Evolutionary conservation across 805 yeast species (phyloP), one percentile per base, ranked within the genome.

Genomic region (Candida hispaniensis): DNA sequence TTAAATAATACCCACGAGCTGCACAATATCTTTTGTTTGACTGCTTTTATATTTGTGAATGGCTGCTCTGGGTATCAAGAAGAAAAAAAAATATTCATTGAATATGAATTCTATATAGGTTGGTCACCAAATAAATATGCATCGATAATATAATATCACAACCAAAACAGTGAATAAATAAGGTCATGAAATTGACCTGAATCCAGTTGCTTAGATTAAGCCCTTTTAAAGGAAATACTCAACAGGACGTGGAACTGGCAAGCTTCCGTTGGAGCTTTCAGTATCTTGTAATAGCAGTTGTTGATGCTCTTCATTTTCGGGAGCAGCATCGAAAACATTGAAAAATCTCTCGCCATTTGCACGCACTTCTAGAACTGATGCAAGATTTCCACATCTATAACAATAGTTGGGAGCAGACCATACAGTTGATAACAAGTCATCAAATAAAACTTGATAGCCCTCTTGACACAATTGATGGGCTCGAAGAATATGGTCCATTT

Each of bases 361-460:
- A 46, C 69, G 71, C 4, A 91, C 73, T 55, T 91, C 98, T 43
- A 91, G 64, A n/a, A 91, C 86, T n/a, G 94, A 80, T 4, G 98
- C 98, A 52, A 83, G 74, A 53, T 91, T 91, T 1, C 98, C 98
- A 56, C 99, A 91, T 42, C 98, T 58, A 50, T 91, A 91, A 53
- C 98, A 91, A 53, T 91, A 91, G 52, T 91, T 91, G 0, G 99
- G 99, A 0, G 98, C 98, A 1, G 91, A 77, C 99, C 99, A 91
- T 6, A 91, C 97, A 0, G 99, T 91, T 21, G 93, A 76, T 28
- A 93, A 81, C 43, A 79, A 68, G 3, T 94, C 96, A 39, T 74
- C 73, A 71, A 94, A 91, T 50, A 86, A 75, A 35, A 82, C 75
- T 45, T 88, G 94, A 51, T 75, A 91, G 1, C 99, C 99, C 50